These are phyloP conservation scores for Plasmodium knowlesi DNA, from an alignment of 169 alveolate species.

Conservation along the genomic window DNA sequence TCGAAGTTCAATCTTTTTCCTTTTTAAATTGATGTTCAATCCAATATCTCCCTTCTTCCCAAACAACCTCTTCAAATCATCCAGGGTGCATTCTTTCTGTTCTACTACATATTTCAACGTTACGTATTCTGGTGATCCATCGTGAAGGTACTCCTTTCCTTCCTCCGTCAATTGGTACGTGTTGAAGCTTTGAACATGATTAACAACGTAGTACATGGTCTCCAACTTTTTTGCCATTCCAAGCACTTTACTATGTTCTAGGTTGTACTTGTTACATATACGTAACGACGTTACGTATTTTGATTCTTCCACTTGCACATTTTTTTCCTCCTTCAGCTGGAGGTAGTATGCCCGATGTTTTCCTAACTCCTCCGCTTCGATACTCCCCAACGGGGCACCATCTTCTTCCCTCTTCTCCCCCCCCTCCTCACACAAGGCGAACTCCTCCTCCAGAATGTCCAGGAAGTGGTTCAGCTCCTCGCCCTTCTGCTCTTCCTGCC, in stretches of 20 bases:
- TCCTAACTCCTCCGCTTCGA: not conserved
- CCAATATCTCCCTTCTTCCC: conserved; percentile 50
- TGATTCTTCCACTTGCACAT: not conserved
- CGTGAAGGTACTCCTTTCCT: conserved; percentile 78
- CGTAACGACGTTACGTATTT: conserved; percentile 63
- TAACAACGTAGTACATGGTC: conserved; percentile 82
- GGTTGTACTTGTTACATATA: conserved; percentile 64
- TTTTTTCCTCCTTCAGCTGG: conserved; percentile 4
- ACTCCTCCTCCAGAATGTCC: conserved; percentile 26
- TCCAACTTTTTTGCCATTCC: conserved; percentile 85
- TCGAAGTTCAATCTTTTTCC: conserved; percentile 4
- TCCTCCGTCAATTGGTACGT: conserved; percentile 81
- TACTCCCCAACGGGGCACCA: not conserved
- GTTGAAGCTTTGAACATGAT: conserved; percentile 75
- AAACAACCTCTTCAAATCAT: not conserved
- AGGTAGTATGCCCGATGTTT: not conserved
- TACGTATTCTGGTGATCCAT: conserved; percentile 86
- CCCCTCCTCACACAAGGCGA: conserved; percentile 2
- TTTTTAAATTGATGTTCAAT: conserved; percentile 26
- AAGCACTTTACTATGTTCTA: conserved; percentile 84
- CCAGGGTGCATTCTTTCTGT: conserved; percentile 25
- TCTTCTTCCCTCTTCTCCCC: not conserved
- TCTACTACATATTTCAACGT: conserved; percentile 76
- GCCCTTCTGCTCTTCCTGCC: conserved; percentile 1
- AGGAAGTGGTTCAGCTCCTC: conserved; percentile 21